phyloP scores from a whole-genome alignment of 2,329 filamentous ascomycete genomes.

The Knufia fluminis region DNA sequence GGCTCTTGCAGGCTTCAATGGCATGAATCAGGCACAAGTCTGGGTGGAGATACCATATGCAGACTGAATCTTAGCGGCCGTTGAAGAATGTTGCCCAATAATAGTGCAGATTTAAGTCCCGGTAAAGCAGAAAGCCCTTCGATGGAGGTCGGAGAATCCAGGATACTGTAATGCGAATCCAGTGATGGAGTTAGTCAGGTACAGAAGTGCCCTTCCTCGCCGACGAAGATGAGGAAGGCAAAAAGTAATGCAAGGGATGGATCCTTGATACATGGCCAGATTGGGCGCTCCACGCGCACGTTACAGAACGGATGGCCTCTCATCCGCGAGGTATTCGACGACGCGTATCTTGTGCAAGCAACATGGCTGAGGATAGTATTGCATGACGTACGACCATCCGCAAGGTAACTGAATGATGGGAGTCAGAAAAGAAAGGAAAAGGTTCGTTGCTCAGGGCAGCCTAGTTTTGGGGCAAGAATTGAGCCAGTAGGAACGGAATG shows the following conservation, averaged over 20 bases:
- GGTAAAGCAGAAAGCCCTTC: not conserved
- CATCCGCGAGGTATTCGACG: not conserved
- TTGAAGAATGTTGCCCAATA: not conserved
- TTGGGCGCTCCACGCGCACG: conserved; percentile 3
- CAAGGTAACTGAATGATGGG: not conserved
- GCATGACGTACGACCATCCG: conserved; percentile 3
- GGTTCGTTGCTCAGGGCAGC: conserved; percentile 5
- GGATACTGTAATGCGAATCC: not conserved
- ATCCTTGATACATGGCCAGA: not conserved
- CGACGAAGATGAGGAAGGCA: not conserved
- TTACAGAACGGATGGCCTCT: conserved; percentile 1
- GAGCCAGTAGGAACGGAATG: not conserved
- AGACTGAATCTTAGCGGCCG: not conserved
- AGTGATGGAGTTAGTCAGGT: not conserved
- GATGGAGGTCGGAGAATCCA: not conserved
- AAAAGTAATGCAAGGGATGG: conserved; percentile 2
- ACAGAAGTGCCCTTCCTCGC: not conserved
- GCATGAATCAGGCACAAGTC: not conserved
- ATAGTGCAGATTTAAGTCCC: not conserved
- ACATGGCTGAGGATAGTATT: not conserved
- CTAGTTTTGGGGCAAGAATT: conserved; percentile 2
- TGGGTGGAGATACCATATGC: not conserved
- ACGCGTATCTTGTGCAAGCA: conserved; percentile 1
- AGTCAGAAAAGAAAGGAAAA: not conserved
- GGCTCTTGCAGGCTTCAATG: conserved; percentile 4